Conservation (phyloP, 2,329 filamentous ascomycete genomes). For the Alternaria sp. region DNA sequence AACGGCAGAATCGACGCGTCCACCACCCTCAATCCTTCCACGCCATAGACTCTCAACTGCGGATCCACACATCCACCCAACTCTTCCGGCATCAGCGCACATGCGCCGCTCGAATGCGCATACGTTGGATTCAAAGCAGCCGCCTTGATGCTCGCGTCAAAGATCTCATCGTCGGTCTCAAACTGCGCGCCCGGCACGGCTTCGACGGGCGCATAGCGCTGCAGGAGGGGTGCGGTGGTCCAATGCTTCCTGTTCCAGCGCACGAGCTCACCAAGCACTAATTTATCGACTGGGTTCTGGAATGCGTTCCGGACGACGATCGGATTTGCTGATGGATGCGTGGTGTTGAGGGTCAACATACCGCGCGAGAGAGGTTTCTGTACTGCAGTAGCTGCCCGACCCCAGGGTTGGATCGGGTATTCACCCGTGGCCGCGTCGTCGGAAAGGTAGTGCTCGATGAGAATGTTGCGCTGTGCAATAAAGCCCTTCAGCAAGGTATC, state of each 20-base stretch:
- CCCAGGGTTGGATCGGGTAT: conserved; percentile 23
- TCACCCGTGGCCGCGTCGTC: conserved; percentile 33
- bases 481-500: conserved; percentile 15
- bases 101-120: conserved; percentile 22
- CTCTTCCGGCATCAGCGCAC: conserved; percentile 29
- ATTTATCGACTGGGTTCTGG: conserved; percentile 41
- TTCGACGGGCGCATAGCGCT: conserved; percentile 37
- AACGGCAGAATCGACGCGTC: conserved; percentile 31
- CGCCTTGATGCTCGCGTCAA: conserved; percentile 3
- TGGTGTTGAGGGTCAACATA: conserved; percentile 41
- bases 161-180: conserved; percentile 23
- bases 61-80: conserved; percentile 24
- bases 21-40: conserved; percentile 25
- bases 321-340: conserved; percentile 34
- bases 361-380: conserved; percentile 37
- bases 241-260: conserved; percentile 42
- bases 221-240: conserved; percentile 35
- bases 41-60: conserved; percentile 23
- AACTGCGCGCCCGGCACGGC: conserved; percentile 27
- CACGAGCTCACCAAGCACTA: conserved; percentile 36
- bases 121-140: conserved; percentile 13
- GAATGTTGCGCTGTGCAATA: conserved; percentile 15
- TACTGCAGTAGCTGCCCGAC: conserved; percentile 7
- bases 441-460: conserved; percentile 3
- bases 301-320: conserved; percentile 37